Conservation (phyloP, 257 asterid species). For the Dorcoceras hygrometricum region DNA sequence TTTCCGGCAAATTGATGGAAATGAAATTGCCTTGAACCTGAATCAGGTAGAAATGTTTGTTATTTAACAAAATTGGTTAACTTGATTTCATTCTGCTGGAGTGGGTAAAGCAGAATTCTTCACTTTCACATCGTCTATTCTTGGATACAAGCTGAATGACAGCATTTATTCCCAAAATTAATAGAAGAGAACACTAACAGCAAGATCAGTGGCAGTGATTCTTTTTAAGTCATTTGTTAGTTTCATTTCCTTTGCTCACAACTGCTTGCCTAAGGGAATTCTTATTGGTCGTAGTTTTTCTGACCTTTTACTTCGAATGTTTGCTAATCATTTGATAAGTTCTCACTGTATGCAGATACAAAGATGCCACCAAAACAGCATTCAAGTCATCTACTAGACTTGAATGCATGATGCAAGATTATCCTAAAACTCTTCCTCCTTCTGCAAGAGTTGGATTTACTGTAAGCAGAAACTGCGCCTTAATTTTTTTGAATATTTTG, state of each 20-base stretch:
- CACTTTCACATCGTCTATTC: background rate
- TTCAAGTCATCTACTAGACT: conserved; percentile 98
- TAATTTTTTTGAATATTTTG: background rate
- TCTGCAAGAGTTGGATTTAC: conserved; percentile 97
- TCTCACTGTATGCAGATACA: conserved; percentile 59
- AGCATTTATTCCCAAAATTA: background rate
- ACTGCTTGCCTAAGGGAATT: background rate
- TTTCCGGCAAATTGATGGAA: background rate
- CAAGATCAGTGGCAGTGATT: background rate
- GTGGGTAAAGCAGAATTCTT: background rate
- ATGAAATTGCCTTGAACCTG: background rate
- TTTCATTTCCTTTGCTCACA: background rate
- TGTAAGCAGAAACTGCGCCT: conserved; percentile 45
- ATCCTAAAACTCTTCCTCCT: conserved; percentile 92
- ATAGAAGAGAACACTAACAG: background rate
- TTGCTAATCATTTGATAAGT: background rate
- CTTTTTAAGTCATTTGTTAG: background rate
- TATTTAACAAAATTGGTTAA: background rate
- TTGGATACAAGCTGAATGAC: background rate
- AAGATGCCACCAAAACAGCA: conserved; percentile 82
- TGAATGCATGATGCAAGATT: conserved; percentile 99
- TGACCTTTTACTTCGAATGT: background rate
- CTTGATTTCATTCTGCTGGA: background rate
- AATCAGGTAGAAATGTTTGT: background rate
- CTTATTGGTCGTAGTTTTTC: background rate